A percentile compares a stretch with the other conserved stretches of the same genome.
phyloP scores from a whole-genome alignment of 2,329 filamentous ascomycete genomes.

The Pseudogymnoascus sp. region DNA sequence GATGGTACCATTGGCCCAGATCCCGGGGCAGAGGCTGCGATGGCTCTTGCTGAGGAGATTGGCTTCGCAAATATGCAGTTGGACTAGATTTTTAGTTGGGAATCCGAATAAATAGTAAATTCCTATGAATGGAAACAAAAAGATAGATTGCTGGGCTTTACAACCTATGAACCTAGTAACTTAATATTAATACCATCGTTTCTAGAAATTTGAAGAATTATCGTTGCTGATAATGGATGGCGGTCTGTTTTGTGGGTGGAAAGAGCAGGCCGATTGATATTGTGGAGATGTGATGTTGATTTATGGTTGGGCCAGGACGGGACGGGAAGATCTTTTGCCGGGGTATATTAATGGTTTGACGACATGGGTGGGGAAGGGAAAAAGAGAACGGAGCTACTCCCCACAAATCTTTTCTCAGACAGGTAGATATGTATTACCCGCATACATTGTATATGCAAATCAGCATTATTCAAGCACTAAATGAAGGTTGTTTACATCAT shows the following conservation, averaged over 20 bases:
- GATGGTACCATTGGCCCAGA: slow-evolving; percentile 1
- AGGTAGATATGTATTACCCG: not conserved
- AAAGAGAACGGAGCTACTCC: not conserved
- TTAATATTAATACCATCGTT: not conserved
- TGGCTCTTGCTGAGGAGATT: not conserved
- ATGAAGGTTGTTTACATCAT: not conserved
- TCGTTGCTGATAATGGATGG: not conserved
- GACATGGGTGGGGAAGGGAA: not conserved
- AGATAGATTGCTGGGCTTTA: not conserved
- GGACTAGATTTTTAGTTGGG: not conserved
- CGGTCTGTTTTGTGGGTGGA: not conserved
- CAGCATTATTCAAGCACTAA: not conserved
- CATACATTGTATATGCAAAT: not conserved
- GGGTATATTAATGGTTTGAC: not conserved
- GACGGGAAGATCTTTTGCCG: not conserved
- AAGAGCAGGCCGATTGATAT: not conserved
- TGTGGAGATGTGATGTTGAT: not conserved
- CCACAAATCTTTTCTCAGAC: not conserved
- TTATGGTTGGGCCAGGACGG: not conserved
- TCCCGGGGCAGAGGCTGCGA: not conserved
- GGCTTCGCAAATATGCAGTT: not conserved
- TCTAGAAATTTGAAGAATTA: not conserved
- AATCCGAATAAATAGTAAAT: not conserved
- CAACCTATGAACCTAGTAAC: not conserved
- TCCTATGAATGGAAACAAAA: no score